Percentiles rank a stretch among this genome's conserved stretches.
Evolutionary conservation across 1,284 basidiomycete genomes (phyloP).

Genomic region (Hemileia vastatrix): DNA sequence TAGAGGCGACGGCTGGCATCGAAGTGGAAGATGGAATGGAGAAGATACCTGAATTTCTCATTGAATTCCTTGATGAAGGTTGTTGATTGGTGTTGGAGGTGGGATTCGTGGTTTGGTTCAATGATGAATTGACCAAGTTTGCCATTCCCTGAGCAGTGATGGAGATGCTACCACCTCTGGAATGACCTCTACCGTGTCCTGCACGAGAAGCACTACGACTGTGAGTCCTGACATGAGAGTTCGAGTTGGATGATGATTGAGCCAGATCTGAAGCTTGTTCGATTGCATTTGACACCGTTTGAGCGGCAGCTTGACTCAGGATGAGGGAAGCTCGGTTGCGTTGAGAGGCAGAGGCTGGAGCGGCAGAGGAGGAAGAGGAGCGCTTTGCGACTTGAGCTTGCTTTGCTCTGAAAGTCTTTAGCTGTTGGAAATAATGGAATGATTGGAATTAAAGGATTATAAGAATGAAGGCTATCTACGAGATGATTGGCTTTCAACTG

Average conservation of each 20-base stretch:
- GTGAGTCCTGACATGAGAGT: constrained; percentile 6
- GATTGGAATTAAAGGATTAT: too few relatives aligned
- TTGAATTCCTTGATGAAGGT: not conserved
- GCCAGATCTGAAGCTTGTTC: constrained; percentile 19
- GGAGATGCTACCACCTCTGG: constrained; percentile 33
- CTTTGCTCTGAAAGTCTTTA: constrained; percentile 37
- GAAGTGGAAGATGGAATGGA: not conserved
- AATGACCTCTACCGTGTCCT: constrained; percentile 33
- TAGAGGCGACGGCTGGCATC: constrained; percentile 3
- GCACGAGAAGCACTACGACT: constrained; percentile 27
- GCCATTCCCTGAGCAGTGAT: constrained; percentile 19
- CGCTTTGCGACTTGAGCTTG: constrained; percentile 34
- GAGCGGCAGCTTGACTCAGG: constrained; percentile 2
- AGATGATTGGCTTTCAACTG: too few relatives aligned
- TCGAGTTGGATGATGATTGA: not conserved
- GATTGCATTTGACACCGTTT: not conserved
- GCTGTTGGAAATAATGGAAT: constrained; percentile 18
- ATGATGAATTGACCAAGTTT: not conserved
- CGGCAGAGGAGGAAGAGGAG: constrained; percentile 14
- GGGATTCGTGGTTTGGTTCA: too few relatives aligned
- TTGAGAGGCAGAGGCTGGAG: constrained; percentile 15
- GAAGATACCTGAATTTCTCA: not conserved
- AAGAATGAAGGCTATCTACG: too few relatives aligned
- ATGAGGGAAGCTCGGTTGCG: constrained; percentile 24
- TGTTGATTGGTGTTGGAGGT: not conserved